Base-by-base conservation (phyloP, 2,329 filamentous ascomycete species). In the Colletotrichum lindemuthianum region DNA sequence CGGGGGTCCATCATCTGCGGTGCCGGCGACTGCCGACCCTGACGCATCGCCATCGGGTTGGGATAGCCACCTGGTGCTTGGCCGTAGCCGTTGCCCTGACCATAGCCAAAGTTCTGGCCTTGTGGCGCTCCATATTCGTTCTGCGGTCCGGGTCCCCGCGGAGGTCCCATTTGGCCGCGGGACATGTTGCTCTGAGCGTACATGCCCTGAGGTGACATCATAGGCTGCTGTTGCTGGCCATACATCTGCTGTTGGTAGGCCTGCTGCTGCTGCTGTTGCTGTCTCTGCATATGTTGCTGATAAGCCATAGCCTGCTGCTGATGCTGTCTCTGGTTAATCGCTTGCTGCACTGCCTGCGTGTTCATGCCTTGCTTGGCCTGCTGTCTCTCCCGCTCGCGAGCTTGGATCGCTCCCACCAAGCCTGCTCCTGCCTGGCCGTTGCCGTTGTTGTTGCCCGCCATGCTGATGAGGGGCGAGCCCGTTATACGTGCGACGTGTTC, bases 401-500 rank as follows among this genome's bases (percentile, higher is more conserved):
- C 86, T 66, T 92, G 90, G 59, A 97, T 94, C 12, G 91, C 90
- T 1, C 90, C 92, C 7, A 97, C 88, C 1, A 97, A 81, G 0
- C 90, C 90, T 24, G 80, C 79, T 1, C 86, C 86, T 65, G 83
- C 80, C 54, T 82, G 82, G 53, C 84, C 84, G 5, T 84, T 68
- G 16, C 55, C 67, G 32, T 63, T 67, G 10, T 58, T 50, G 39
- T 64, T 64, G 8, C 52, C 58, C 7, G 60, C 85, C 73, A 96
- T 81, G 63, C 86, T 88, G 70, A 96, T 86, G 53, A 97, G 81
- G 0, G 93, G 91, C 0, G 88, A 89, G 1, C 92, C 91, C 0
- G 93, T 97, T 70, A 92, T 83, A 41, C 91, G 88, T 9, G 93
- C 92, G n/a, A 97, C 86, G 69, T 96, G 90, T 77, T 96, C 92